Conservation (phyloP, 768 basidiomycete species). For the Leucocoprinus birnbaumii region DNA sequence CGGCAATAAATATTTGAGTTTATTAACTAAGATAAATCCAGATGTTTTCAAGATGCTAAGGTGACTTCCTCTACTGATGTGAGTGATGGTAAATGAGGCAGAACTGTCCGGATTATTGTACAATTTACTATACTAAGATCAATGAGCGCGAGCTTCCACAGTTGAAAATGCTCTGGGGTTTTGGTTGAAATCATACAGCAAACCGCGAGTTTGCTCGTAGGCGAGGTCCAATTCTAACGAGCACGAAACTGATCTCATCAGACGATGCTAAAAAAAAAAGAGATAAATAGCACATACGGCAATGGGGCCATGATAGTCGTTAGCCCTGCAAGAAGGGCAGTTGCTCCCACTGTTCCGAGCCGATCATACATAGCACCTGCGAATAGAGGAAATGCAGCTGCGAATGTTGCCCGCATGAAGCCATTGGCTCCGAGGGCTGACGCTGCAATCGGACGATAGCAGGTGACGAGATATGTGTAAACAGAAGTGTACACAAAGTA, state of each 20-base stretch:
- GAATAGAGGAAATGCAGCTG: constrained; percentile 59
- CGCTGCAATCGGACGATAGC: constrained; percentile 63
- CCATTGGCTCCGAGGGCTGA: constrained; percentile 69
- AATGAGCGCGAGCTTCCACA: no score
- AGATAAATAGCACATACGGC: constrained; percentile 36
- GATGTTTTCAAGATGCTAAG: no score
- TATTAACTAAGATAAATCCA: no score
- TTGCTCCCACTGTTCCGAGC: constrained; percentile 69
- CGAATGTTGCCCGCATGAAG: constrained; percentile 57
- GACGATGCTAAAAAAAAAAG: constrained; percentile 7
- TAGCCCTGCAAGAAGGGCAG: constrained; percentile 67
- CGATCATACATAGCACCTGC: constrained; percentile 69
- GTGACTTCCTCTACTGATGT: no score
- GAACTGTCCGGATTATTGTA: no score
- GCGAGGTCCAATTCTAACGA: constrained; percentile 21
- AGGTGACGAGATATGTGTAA: constrained; percentile 70
- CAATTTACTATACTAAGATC: no score
- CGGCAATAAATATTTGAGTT: no score
- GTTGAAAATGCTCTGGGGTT: no score
- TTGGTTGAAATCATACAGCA: no score
- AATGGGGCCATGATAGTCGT: constrained; percentile 59
- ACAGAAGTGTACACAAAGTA: constrained; percentile 71
- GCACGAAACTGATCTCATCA: constrained; percentile 17
- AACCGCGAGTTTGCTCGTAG: constrained; percentile 21
- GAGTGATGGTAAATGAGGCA: no score